Evolutionary conservation across 208 protist species (phyloP).

Genomic region (Trypanosoma boissoni): DNA sequence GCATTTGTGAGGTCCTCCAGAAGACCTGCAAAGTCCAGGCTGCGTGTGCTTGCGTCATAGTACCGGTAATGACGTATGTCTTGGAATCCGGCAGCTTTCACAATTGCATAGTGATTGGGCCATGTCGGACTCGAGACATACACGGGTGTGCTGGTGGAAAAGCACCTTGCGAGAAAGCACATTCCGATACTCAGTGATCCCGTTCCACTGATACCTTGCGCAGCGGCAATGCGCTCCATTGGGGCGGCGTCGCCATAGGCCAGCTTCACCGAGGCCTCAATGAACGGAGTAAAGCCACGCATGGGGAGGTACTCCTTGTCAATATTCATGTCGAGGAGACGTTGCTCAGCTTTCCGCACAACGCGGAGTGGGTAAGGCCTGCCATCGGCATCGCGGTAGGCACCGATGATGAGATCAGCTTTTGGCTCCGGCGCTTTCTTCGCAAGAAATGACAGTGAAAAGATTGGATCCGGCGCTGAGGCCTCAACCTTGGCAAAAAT

Average conservation of each 20-base stretch:
- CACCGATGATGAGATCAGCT: slow-evolving; percentile 97
- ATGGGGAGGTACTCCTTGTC: slow-evolving; percentile 98
- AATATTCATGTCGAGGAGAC: slow-evolving; percentile 56
- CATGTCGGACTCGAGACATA: slow-evolving; percentile 88
- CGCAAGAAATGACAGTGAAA: slow-evolving; percentile 35
- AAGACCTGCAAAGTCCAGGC: slow-evolving; percentile 87
- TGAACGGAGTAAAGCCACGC: slow-evolving; percentile 84
- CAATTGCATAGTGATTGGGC: slow-evolving; percentile 81
- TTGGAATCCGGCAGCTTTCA: slow-evolving; percentile 54
- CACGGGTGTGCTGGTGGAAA: slow-evolving; percentile 35
- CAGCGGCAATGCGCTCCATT: slow-evolving; percentile 57
- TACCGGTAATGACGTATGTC: slow-evolving; percentile 76
- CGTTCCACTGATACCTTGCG: slow-evolving; percentile 89
- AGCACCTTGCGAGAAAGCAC: slow-evolving; percentile 44
- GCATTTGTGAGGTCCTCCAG: slow-evolving; percentile 63
- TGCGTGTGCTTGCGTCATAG: slow-evolving; percentile 55
- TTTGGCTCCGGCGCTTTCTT: slow-evolving; percentile 75
- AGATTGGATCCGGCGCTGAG: slow-evolving; percentile 51
- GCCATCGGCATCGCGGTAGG: slow-evolving; percentile 95
- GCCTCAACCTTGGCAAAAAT: slow-evolving; percentile 23
- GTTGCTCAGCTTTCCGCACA: slow-evolving; percentile 88
- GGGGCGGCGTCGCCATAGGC: slow-evolving; percentile 84
- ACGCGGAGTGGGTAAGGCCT: slow-evolving; percentile 91
- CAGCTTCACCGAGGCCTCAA: slow-evolving; percentile 69
- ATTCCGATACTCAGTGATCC: slow-evolving; percentile 79